These are phyloP conservation scores for Elongisporangium prolatum DNA, from an alignment of 352 stramenopile species.

Conservation along the genomic window DNA sequence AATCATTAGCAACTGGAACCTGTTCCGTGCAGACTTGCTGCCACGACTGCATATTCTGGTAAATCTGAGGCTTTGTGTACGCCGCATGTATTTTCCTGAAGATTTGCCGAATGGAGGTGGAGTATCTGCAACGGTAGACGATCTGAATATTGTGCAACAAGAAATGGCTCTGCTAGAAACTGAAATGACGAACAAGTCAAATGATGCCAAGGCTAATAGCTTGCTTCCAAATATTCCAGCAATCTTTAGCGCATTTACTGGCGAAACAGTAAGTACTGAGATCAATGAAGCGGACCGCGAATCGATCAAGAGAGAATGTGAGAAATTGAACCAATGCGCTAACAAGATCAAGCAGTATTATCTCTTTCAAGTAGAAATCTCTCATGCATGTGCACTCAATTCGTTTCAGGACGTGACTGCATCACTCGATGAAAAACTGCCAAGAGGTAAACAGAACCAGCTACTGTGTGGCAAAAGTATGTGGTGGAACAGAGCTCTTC, in stretches of 20 bases:
- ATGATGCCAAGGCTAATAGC: neutral
- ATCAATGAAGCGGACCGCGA: conserved; percentile 1
- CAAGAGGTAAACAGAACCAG: conserved; percentile 1
- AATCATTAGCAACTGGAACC: conserved; percentile 50
- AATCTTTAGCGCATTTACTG: conserved; percentile 23
- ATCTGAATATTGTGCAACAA: neutral
- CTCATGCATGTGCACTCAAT: conserved; percentile 16
- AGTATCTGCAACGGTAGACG: neutral
- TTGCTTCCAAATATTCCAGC: neutral
- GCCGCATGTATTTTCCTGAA: conserved; percentile 5
- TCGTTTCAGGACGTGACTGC: conserved; percentile 13
- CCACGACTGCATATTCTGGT: conserved; percentile 64
- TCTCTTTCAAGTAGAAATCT: conserved; percentile 33
- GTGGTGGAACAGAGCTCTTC: conserved; percentile 51
- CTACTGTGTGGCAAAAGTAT: conserved; percentile 31
- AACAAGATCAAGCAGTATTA: conserved; percentile 36
- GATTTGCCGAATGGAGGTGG: neutral
- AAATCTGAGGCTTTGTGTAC: conserved; percentile 42
- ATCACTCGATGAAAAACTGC: conserved; percentile 6
- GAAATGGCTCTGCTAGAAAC: neutral
- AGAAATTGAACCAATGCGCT: conserved; percentile 23
- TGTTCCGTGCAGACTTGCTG: conserved; percentile 65
- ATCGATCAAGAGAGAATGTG: conserved; percentile 33
- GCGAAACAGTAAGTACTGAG: conserved; percentile 28
- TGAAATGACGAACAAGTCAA: neutral